phyloP scores from a whole-genome alignment of 1,284 basidiomycete species.

The Marasmius fiardii region DNA sequence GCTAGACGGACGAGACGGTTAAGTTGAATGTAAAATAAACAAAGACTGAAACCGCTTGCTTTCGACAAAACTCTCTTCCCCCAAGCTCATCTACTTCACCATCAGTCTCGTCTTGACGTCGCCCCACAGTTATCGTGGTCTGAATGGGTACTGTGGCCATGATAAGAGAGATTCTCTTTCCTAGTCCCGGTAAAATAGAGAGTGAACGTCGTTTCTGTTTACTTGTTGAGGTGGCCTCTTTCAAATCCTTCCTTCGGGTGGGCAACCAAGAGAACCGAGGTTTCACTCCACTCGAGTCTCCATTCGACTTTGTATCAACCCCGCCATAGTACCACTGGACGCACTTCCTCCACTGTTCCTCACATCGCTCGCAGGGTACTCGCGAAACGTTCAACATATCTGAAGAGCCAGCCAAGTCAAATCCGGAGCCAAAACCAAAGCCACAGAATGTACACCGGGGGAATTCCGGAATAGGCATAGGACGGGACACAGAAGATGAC shows the following conservation, averaged over 20 bases:
- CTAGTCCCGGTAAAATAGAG: neutral
- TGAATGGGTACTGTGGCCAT: neutral
- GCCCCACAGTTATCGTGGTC: neutral
- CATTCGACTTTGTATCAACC: neutral
- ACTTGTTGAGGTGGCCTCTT: neutral
- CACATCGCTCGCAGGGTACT: neutral
- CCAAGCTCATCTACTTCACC: neutral
- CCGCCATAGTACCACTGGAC: neutral
- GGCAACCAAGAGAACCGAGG: neutral
- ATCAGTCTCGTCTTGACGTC: neutral
- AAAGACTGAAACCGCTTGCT: no score
- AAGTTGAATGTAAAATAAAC: neutral
- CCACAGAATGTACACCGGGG: neutral
- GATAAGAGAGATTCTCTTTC: neutral
- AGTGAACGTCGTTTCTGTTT: neutral
- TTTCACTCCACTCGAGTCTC: neutral
- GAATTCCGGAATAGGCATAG: neutral
- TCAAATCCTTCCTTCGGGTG: neutral
- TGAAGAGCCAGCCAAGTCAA: neutral
- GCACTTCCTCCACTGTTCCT: conserved; percentile 1
- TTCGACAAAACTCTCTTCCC: neutral
- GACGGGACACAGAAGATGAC: neutral
- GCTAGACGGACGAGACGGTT: neutral
- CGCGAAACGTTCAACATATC: neutral
- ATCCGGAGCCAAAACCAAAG: neutral